These are phyloP conservation scores for Phylloporus rhodoxanthus DNA, from an alignment of 768 basidiomycete genomes.

Conservation along the genomic window DNA sequence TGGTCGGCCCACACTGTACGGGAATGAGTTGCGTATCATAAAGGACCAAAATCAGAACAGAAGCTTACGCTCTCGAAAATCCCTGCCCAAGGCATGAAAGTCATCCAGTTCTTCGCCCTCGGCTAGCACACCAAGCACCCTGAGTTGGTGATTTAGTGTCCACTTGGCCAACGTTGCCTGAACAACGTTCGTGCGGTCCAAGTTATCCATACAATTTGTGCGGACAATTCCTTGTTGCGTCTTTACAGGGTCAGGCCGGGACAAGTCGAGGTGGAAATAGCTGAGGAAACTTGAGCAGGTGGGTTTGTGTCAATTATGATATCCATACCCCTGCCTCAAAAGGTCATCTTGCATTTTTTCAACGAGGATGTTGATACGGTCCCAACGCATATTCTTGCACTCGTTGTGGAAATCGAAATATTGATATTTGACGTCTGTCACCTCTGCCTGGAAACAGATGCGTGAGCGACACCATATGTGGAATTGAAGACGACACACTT, in stretches of 20 bases:
- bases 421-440: conserved; percentile 72
- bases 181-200: conserved; percentile 95
- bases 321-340: conserved; percentile 53
- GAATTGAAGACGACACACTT: conserved; percentile 37
- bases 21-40: conserved; percentile 6
- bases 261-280: conserved; percentile 68
- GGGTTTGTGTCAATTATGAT: not conserved
- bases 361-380: conserved; percentile 79
- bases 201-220: conserved; percentile 96
- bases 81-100: conserved; percentile 68
- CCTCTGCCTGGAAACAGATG: conserved; percentile 41
- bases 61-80: conserved; percentile 82
- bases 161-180: conserved; percentile 88
- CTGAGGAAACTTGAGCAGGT: conserved; percentile 34
- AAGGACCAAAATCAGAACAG: not conserved
- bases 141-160: conserved; percentile 74
- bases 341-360: conserved; percentile 71
- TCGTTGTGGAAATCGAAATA: conserved; percentile 99
- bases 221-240: conserved; percentile 76
- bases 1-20: conserved; percentile 93
- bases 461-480: not conserved
- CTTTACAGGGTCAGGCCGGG: conserved; percentile 41
- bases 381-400: conserved; percentile 92
- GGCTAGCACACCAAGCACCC: conserved; percentile 63
- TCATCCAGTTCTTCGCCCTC: conserved; percentile 73